Percentiles rank a stretch among this genome's conserved stretches.
phyloP scores from a whole-genome alignment of 148 eudicot genomes.

The Chenopodium formosanum region DNA sequence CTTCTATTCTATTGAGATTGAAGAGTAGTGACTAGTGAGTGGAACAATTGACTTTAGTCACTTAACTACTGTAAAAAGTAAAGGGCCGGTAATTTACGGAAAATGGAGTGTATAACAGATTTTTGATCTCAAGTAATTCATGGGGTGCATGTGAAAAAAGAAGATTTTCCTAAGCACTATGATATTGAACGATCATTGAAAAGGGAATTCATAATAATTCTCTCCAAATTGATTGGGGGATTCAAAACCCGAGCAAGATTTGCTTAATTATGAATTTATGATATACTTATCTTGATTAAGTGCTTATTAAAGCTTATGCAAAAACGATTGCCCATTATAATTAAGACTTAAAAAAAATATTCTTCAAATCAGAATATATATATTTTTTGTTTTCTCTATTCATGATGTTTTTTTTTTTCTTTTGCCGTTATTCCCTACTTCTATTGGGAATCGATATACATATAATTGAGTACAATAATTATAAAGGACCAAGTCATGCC shows the following conservation, averaged over 20 bases:
- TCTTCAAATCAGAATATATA: slow-evolving; percentile 19
- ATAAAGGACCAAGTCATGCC: too few species aligned
- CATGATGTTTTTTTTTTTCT: neutral
- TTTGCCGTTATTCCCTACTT: neutral
- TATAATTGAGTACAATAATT: too few species aligned
- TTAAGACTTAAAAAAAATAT: slow-evolving; percentile 6
- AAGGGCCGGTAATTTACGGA: neutral
- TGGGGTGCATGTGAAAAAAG: slow-evolving; percentile 1
- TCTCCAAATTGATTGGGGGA: slow-evolving; percentile 15
- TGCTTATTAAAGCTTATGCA: neutral
- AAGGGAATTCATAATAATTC: neutral
- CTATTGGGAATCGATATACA: too few species aligned
- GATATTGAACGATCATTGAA: neutral
- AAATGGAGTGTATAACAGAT: neutral
- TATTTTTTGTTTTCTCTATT: neutral
- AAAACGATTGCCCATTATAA: slow-evolving; percentile 5
- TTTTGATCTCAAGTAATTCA: neutral
- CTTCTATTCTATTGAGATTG: too few species aligned
- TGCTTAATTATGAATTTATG: slow-evolving; percentile 1
- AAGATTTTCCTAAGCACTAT: neutral
- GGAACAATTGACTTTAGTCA: too few species aligned
- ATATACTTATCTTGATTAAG: neutral
- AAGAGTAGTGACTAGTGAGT: too few species aligned
- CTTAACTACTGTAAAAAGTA: neutral
- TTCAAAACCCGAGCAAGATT: slow-evolving; percentile 6